phyloP scores from a whole-genome alignment of 1,284 basidiomycete genomes.

The Melampsora americana region DNA sequence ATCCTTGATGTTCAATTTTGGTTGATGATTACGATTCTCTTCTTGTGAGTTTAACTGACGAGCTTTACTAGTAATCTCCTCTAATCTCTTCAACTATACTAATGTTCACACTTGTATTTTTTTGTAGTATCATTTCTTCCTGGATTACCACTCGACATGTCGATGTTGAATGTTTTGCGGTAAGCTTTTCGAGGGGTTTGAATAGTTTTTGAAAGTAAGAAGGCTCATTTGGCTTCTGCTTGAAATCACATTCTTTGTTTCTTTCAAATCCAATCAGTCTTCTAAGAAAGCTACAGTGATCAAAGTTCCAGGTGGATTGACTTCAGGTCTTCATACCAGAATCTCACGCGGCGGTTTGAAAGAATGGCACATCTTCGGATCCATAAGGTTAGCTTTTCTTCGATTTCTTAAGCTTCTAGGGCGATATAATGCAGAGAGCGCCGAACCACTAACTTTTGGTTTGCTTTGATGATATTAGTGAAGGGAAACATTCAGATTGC shows the following conservation, averaged over 20 bases:
- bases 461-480: constrained; percentile 55
- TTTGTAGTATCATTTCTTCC: constrained; percentile 10
- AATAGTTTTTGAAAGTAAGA: too few relatives aligned
- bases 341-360: background rate
- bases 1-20: constrained; percentile 6
- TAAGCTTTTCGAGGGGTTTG: background rate
- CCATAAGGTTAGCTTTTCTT: background rate
- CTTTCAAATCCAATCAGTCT: background rate
- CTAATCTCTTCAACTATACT: background rate
- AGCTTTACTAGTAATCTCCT: background rate
- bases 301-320: background rate
- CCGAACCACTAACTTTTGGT: background rate
- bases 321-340: constrained; percentile 7
- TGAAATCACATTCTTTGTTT: background rate
- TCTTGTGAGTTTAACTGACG: constrained; percentile 3
- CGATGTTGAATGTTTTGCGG: constrained; percentile 4
- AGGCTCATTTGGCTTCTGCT: background rate
- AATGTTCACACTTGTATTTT: background rate
- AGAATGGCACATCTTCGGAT: constrained; percentile 15
- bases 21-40: constrained; percentile 14
- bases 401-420: background rate
- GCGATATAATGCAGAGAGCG: too few relatives aligned
- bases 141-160: constrained; percentile 28
- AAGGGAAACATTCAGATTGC: constrained; percentile 66
- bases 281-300: constrained; percentile 24